Base-by-base conservation (phyloP, 1,284 basidiomycete genomes). In the Trametes sp. region DNA sequence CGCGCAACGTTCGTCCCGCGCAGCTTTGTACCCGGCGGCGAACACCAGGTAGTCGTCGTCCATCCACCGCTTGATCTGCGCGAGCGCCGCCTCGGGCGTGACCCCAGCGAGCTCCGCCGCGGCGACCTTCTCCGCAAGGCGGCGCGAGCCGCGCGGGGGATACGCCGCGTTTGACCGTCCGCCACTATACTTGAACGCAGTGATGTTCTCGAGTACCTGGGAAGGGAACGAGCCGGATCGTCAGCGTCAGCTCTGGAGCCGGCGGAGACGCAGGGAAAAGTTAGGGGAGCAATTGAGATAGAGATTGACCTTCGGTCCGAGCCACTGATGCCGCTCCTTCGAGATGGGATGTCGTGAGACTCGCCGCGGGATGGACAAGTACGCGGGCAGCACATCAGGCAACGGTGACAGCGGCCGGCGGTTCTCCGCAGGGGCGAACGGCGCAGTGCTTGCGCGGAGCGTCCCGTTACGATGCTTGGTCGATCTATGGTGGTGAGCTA, bases 271-370 rank as follows among this genome's bases (percentile, higher is more conserved):
- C 57, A 46, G 29, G 31, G 49, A 10, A 24, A 58, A 38, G 5
- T 19, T 19, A 11, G 54, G 26, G 42, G 44, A 28, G 29, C 23
- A 16, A 35, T 24, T 44, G 35, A 55, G 52, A 52, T 11, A 36
- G 29, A 29, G 8, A 36, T 31, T 50, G 59, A 88, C 88, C 84
- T 82, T 84, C 66, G 81, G 81, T 10, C 81, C 83, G 41, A 90
- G 72, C 49, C 69, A 72, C 19, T 75, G 75, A 68, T 89, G 88
- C 57, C 81, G 77, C 35, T 82, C 80, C 61, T 75, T 69, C 16
- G 83, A 76, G 66, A 87, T 84, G 4, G 72, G 72, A 45, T 78
- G 73, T 46, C 74, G 79, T 9, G 73, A 68, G 3, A 87, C 73
- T 13, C 75, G 78, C 64, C 78, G 73, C 10, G 81, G 73, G 57